Conservation (phyloP, 192 early-diverging fungal genomes). For the Mortierella hygrophila region DNA sequence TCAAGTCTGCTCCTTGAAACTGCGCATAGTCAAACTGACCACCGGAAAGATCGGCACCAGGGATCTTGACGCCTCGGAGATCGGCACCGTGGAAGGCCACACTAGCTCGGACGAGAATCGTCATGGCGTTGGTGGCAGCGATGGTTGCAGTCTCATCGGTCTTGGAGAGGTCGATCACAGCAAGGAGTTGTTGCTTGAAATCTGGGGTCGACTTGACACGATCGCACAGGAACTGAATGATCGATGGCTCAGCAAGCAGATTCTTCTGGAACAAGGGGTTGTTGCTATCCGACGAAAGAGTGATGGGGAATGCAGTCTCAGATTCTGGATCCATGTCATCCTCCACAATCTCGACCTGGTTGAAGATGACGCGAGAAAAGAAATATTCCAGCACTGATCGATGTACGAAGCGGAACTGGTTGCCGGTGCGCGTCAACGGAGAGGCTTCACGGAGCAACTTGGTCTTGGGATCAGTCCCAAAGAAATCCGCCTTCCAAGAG, state of each 20-base stretch:
- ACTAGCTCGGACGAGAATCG: background rate
- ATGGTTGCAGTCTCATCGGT: background rate
- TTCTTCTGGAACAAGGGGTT: background rate
- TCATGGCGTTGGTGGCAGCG: background rate
- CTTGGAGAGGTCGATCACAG: background rate
- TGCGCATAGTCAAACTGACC: background rate
- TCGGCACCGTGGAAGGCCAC: background rate
- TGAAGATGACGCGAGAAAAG: background rate
- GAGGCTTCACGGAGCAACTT: background rate
- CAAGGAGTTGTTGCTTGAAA: background rate
- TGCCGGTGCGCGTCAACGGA: background rate
- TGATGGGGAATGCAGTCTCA: background rate
- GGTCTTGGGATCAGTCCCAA: background rate
- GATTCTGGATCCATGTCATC: background rate
- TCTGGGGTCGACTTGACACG: background rate
- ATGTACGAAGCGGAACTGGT: background rate
- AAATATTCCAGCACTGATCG: background rate
- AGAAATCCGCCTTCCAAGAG: background rate
- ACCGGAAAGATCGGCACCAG: background rate
- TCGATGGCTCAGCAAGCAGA: background rate
- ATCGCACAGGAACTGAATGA: background rate
- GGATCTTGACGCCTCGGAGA: background rate
- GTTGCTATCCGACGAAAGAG: background rate
- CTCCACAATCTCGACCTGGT: background rate
- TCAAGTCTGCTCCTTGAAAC: constrained; percentile 19